A percentile compares a stretch with the other conserved stretches of the same genome.
Conservation (phyloP, 768 basidiomycete species). For the Cantharellus anzutake region DNA sequence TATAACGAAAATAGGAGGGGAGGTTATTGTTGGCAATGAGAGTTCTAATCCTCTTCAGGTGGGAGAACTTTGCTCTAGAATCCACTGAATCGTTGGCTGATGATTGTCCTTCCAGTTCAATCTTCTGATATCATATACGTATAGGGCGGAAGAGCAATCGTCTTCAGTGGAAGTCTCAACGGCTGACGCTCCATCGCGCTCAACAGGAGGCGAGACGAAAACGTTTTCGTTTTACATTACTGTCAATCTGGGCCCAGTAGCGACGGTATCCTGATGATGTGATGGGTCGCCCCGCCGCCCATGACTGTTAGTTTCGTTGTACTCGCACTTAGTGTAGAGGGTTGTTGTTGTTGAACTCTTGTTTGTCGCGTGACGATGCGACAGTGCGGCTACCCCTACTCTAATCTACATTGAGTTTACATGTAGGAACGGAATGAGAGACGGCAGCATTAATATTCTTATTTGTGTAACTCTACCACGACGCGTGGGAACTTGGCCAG, state of each 20-base stretch:
- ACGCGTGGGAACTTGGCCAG: too few relatives aligned
- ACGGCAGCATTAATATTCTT: too few relatives aligned
- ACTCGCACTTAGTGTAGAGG: too few relatives aligned
- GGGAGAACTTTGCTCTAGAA: not conserved
- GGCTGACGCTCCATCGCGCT: not conserved
- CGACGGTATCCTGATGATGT: slow-evolving; percentile 17
- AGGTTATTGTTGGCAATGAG: slow-evolving; percentile 69
- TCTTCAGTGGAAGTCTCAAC: not conserved
- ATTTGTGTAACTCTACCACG: too few relatives aligned
- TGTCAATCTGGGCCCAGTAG: slow-evolving; percentile 56
- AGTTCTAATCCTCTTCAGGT: slow-evolving; percentile 67
- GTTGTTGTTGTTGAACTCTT: too few relatives aligned
- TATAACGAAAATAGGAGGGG: slow-evolving; percentile 71
- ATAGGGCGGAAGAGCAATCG: slow-evolving; percentile 31
- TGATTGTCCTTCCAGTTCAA: slow-evolving; percentile 44
- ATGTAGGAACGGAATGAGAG: too few relatives aligned
- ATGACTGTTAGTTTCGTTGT: too few relatives aligned
- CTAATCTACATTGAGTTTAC: too few relatives aligned
- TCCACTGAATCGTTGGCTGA: not conserved
- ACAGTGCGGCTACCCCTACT: too few relatives aligned
- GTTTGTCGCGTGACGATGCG: too few relatives aligned
- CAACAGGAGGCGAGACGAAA: slow-evolving; percentile 35
- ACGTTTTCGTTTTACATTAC: slow-evolving; percentile 81
- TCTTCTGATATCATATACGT: slow-evolving; percentile 86
- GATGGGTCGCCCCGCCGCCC: too few relatives aligned